These are phyloP conservation scores for Penicillium canescens DNA, from an alignment of 495 filamentous ascomycete genomes.

Conservation along the genomic window DNA sequence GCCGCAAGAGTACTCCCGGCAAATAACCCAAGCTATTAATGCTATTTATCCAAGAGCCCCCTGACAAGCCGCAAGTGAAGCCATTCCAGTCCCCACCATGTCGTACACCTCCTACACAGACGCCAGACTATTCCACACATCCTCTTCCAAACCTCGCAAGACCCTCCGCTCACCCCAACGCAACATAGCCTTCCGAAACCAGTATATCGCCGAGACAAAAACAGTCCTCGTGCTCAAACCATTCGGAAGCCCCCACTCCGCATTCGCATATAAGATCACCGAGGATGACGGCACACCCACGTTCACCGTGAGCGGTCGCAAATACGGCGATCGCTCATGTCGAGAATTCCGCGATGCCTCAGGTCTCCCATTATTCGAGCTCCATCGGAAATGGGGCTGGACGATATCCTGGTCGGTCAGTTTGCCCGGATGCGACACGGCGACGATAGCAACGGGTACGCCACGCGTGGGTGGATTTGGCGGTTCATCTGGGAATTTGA, in stretches of 20 bases:
- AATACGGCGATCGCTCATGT: slow-evolving; percentile 22
- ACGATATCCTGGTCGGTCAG: slow-evolving; percentile 22
- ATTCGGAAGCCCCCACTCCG: slow-evolving; percentile 15
- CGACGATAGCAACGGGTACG: slow-evolving; percentile 13
- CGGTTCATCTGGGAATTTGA: slow-evolving; percentile 15
- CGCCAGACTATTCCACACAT: slow-evolving; percentile 11
- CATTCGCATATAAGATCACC: slow-evolving; percentile 24
- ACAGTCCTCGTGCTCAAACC: slow-evolving; percentile 22
- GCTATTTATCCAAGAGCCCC: neutral
- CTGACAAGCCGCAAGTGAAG: neutral
- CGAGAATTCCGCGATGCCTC: slow-evolving; percentile 30
- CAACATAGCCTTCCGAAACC: slow-evolving; percentile 24
- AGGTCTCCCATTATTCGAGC: slow-evolving; percentile 29
- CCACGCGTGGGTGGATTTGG: slow-evolving; percentile 9
- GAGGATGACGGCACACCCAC: slow-evolving; percentile 18
- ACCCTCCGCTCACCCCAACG: slow-evolving; percentile 21
- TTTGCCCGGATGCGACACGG: slow-evolving; percentile 20
- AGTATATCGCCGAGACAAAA: slow-evolving; percentile 20
- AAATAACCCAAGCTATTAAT: neutral
- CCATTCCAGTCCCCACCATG: slow-evolving; percentile 3
- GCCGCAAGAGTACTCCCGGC: neutral
- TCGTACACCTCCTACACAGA: slow-evolving; percentile 20
- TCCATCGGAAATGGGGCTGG: slow-evolving; percentile 17
- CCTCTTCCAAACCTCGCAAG: slow-evolving; percentile 11
- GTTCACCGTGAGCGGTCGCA: slow-evolving; percentile 25